Percentiles rank a stretch among this genome's conserved stretches.
These are phyloP conservation scores for Ceratobasidium sp. DNA, from an alignment of 1,284 basidiomycete species.

Conservation along the genomic window DNA sequence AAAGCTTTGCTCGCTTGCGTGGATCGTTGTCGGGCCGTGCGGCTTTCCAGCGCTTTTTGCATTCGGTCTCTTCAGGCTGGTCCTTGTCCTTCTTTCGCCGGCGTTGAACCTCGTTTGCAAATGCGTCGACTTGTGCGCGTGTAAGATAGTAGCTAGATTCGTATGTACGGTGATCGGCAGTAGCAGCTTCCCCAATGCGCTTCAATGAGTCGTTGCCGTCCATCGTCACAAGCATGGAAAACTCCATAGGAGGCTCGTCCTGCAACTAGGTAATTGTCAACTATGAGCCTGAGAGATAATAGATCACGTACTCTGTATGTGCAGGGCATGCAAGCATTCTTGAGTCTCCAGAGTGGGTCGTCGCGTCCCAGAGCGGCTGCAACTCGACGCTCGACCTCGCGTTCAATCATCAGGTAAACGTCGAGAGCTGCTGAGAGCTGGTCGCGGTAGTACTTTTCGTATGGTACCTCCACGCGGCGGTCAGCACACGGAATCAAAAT, in stretches of 20 bases:
- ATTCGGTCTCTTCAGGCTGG: slow-evolving; percentile 44
- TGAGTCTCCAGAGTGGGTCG: slow-evolving; percentile 50
- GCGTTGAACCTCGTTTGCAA: slow-evolving; percentile 52
- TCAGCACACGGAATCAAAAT: not conserved
- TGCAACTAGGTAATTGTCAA: slow-evolving; percentile 50
- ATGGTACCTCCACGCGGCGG: slow-evolving; percentile 50
- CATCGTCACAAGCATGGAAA: slow-evolving; percentile 50
- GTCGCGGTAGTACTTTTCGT: slow-evolving; percentile 49
- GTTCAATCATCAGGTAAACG: slow-evolving; percentile 51
- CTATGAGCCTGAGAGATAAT: not conserved
- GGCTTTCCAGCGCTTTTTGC: slow-evolving; percentile 51
- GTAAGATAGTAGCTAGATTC: slow-evolving; percentile 53
- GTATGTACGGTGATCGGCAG: slow-evolving; percentile 51
- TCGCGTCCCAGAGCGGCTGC: slow-evolving; percentile 50
- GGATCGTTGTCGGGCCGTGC: slow-evolving; percentile 56
- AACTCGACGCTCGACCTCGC: slow-evolving; percentile 49
- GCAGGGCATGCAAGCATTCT: slow-evolving; percentile 54
- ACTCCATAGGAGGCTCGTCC: slow-evolving; percentile 51
- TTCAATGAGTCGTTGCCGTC: slow-evolving; percentile 56
- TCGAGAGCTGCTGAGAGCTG: slow-evolving; percentile 54
- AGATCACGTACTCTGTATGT: slow-evolving; percentile 51
- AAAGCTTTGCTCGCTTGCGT: slow-evolving; percentile 4
- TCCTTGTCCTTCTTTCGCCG: not conserved
- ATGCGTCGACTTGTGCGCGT: slow-evolving; percentile 52
- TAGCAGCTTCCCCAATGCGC: slow-evolving; percentile 47